Evolutionary conservation across 2,329 filamentous ascomycete genomes (phyloP).

Genomic region (Arthrobotrys sinensis): DNA sequence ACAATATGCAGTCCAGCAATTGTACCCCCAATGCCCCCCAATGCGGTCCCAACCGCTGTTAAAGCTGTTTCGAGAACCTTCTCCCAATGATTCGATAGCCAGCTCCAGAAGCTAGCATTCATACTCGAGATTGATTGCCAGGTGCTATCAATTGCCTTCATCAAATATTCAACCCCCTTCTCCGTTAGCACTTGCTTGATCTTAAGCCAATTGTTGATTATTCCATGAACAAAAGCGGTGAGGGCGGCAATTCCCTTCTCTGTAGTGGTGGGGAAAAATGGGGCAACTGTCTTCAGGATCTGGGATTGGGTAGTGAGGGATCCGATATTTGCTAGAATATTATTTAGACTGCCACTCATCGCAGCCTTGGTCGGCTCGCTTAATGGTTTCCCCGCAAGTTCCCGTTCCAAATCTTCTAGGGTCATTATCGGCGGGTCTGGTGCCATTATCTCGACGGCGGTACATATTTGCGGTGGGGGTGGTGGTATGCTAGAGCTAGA

Average conservation of each 20-base stretch:
- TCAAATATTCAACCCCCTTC: slow-evolving; percentile 28
- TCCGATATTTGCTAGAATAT: slow-evolving; percentile 34
- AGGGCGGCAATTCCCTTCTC: slow-evolving; percentile 28
- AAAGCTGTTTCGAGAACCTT: slow-evolving; percentile 33
- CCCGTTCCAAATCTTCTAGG: slow-evolving; percentile 33
- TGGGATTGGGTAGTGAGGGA: slow-evolving; percentile 30
- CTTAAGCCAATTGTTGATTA: slow-evolving; percentile 36
- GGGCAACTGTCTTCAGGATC: slow-evolving; percentile 36
- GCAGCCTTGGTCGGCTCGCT: slow-evolving; percentile 22
- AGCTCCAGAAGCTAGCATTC: slow-evolving; percentile 36
- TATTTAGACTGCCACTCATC: slow-evolving; percentile 39
- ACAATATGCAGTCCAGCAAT: slow-evolving; percentile 16
- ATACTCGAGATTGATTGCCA: slow-evolving; percentile 32
- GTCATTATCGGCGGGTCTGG: slow-evolving; percentile 45
- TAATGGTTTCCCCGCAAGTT: slow-evolving; percentile 41
- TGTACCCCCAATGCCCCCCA: slow-evolving; percentile 33
- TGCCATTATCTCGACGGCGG: slow-evolving; percentile 10
- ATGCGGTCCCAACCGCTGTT: slow-evolving; percentile 24
- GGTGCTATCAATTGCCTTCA: slow-evolving; percentile 35
- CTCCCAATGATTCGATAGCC: slow-evolving; percentile 42
- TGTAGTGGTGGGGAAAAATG: slow-evolving; percentile 39
- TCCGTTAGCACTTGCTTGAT: slow-evolving; percentile 26
- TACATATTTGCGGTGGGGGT: slow-evolving; percentile 9
- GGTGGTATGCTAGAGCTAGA: background rate
- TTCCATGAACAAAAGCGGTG: slow-evolving; percentile 24